These are phyloP conservation scores for Candida coleopterorum DNA, from an alignment of 805 yeast species.

Conservation along the genomic window DNA sequence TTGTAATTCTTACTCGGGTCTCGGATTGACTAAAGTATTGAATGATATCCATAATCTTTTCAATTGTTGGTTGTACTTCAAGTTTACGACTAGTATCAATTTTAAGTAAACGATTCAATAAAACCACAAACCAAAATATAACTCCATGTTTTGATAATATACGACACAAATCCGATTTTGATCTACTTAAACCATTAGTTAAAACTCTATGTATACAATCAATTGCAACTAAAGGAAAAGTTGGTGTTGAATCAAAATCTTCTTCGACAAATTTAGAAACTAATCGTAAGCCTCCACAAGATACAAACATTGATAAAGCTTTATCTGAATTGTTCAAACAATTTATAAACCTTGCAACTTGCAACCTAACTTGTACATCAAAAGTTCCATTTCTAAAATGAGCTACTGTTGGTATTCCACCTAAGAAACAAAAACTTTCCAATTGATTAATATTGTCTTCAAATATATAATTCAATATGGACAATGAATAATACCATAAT, in stretches of 20 bases:
- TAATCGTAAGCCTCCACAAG: constrained; percentile 43
- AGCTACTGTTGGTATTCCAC: constrained; percentile 40
- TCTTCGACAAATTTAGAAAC: constrained; percentile 43
- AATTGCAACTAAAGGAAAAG: constrained; percentile 33
- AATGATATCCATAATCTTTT: constrained; percentile 34
- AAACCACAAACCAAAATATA: constrained; percentile 39
- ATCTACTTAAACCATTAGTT: constrained; percentile 30
- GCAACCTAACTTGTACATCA: constrained; percentile 27
- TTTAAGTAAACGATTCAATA: constrained; percentile 29
- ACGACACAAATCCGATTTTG: constrained; percentile 40
- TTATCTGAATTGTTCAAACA: constrained; percentile 28
- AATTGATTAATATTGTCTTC: constrained; percentile 25
- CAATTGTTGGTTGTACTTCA: constrained; percentile 13
- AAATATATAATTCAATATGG: constrained; percentile 31
- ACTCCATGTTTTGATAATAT: constrained; percentile 39
- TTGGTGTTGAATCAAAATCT: constrained; percentile 36
- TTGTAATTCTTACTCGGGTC: constrained; percentile 36
- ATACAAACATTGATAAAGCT: constrained; percentile 37
- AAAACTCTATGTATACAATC: constrained; percentile 33
- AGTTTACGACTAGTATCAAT: constrained; percentile 2
- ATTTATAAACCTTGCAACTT: constrained; percentile 33
- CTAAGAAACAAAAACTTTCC: constrained; percentile 39
- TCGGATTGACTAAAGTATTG: constrained; percentile 44
- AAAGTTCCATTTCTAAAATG: constrained; percentile 30
- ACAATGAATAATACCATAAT: constrained; percentile 34